Conservation (phyloP, 2,329 filamentous ascomycete genomes). For the Colletotrichum ledebouriae region DNA sequence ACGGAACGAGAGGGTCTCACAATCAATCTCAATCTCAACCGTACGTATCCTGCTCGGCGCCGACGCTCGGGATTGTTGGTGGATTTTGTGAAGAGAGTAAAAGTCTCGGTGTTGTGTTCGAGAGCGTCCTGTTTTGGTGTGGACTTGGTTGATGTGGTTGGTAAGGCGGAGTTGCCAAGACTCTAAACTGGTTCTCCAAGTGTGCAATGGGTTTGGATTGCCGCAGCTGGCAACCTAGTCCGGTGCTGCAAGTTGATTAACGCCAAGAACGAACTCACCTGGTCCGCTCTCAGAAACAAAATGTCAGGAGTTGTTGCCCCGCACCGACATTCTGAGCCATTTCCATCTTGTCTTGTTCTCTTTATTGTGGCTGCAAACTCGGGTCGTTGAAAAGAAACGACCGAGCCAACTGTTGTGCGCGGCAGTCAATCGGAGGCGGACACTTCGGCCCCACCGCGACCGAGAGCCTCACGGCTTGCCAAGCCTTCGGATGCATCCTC, state of each 20-base stretch:
- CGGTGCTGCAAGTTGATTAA: slow-evolving; percentile 38
- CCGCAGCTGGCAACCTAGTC: slow-evolving; percentile 30
- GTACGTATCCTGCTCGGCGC: background rate
- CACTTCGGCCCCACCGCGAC: slow-evolving; percentile 28
- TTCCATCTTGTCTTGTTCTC: background rate
- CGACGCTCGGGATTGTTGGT: background rate
- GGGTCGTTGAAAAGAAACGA: background rate
- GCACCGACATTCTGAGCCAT: background rate
- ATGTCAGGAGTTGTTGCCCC: slow-evolving; percentile 25
- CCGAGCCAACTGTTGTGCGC: slow-evolving; percentile 4
- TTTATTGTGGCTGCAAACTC: background rate
- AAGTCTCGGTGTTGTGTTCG: background rate
- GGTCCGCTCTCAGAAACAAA: background rate
- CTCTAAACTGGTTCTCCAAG: slow-evolving; percentile 20
- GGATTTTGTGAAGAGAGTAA: background rate
- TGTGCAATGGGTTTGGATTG: slow-evolving; percentile 33
- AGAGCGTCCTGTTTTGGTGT: background rate
- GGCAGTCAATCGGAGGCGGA: slow-evolving; percentile 1
- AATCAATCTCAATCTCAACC: background rate
- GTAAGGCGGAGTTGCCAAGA: slow-evolving; percentile 39
- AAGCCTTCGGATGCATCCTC: slow-evolving; percentile 9
- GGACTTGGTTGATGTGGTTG: slow-evolving; percentile 14
- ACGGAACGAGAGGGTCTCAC: background rate
- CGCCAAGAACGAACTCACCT: slow-evolving; percentile 29
- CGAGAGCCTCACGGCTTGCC: background rate